Evolutionary conservation across 257 asterid genomes (phyloP).

Genomic region (Przewalskia tangutica): DNA sequence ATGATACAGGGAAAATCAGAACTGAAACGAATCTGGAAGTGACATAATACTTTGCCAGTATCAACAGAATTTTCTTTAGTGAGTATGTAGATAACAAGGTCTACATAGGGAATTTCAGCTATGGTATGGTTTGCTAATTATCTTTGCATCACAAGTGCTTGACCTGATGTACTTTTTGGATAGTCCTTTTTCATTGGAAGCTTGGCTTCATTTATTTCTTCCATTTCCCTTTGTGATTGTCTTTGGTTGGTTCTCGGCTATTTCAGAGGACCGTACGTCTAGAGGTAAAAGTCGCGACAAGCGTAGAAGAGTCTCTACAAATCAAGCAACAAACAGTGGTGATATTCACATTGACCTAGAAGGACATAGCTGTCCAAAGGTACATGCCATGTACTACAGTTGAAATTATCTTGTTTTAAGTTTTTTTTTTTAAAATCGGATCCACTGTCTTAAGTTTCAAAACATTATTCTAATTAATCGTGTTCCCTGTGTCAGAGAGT

Average conservation of each 20-base stretch:
- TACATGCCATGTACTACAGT: neutral
- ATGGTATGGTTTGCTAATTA: neutral
- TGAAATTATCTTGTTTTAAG: neutral
- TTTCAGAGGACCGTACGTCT: constrained; percentile 41
- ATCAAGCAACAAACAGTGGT: constrained; percentile 39
- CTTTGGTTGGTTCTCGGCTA: neutral
- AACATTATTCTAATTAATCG: neutral
- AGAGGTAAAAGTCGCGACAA: constrained; percentile 23
- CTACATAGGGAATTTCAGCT: neutral
- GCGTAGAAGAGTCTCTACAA: constrained; percentile 42
- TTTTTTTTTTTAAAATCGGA: too few species aligned
- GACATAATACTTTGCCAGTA: neutral
- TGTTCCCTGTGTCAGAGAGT: constrained; percentile 18
- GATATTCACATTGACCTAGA: constrained; percentile 49
- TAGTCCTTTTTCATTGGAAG: neutral
- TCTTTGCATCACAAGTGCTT: neutral
- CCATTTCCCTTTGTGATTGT: neutral
- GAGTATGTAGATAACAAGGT: neutral
- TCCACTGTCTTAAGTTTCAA: neutral
- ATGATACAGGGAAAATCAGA: neutral
- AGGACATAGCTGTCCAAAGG: constrained; percentile 42
- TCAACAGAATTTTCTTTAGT: neutral
- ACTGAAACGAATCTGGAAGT: neutral
- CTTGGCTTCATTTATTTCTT: neutral
- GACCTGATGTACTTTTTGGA: neutral